Conservation (phyloP, 352 stramenopile species). For the Phytophthora nicotianae region DNA sequence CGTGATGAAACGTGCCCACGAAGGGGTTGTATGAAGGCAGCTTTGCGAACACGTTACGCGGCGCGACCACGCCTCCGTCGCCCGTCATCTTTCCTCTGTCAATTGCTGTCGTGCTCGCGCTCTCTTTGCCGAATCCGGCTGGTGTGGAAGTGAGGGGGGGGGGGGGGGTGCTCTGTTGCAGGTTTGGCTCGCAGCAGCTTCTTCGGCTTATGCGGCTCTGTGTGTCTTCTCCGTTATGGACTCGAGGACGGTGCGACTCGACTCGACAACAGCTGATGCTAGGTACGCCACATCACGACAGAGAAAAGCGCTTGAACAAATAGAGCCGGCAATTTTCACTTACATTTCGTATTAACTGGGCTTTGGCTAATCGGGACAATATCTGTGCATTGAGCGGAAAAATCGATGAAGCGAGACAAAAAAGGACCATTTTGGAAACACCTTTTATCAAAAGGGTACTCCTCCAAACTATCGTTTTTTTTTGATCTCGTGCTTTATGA, state of each 20-base stretch:
- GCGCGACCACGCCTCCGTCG: slow-evolving; percentile 50
- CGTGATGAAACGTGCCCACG: slow-evolving; percentile 90
- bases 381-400: neutral
- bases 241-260: slow-evolving; percentile 37
- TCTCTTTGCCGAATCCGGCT: slow-evolving; percentile 13
- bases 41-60: slow-evolving; percentile 81
- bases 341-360: slow-evolving; percentile 16
- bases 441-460: neutral
- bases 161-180: neutral
- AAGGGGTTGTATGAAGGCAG: slow-evolving; percentile 90
- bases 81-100: slow-evolving; percentile 32
- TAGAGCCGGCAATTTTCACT: slow-evolving; percentile 33
- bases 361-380: slow-evolving; percentile 23
- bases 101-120: slow-evolving; percentile 6
- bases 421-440: neutral
- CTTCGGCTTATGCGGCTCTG: slow-evolving; percentile 31
- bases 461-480: neutral
- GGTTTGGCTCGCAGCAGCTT: slow-evolving; percentile 14
- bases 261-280: slow-evolving; percentile 35
- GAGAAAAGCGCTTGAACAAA: slow-evolving; percentile 28
- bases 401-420: neutral
- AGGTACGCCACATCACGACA: slow-evolving; percentile 36
- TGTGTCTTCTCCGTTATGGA: slow-evolving; percentile 33
- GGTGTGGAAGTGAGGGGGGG: slow-evolving; percentile 15
- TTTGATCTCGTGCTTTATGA: no score